Conservation (phyloP, 1,284 basidiomycete species). For the Irpex sp. region DNA sequence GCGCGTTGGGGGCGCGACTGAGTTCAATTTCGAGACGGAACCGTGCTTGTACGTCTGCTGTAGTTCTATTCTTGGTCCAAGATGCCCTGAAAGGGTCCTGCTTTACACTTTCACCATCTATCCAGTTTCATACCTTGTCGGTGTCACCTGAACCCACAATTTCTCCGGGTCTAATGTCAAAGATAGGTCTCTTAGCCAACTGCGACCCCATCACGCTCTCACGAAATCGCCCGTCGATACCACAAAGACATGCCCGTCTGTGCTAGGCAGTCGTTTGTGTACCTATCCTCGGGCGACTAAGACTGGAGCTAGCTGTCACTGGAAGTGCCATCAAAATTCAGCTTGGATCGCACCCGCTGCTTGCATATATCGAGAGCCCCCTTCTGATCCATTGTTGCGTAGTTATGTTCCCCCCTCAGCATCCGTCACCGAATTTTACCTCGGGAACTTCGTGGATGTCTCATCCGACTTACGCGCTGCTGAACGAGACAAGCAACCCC, state of each 20-base stretch:
- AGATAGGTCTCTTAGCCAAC: background rate
- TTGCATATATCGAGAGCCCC: background rate
- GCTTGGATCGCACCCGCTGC: background rate
- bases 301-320: background rate
- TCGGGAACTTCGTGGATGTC: too few species aligned
- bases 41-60: background rate
- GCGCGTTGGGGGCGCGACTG: conserved; percentile 25
- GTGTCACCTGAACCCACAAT: background rate
- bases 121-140: background rate
- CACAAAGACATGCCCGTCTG: too few species aligned
- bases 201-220: background rate
- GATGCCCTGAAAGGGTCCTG: background rate
- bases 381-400: background rate
- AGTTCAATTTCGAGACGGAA: conserved; percentile 3
- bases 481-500: background rate
- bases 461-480: background rate
- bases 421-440: background rate
- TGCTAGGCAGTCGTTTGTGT: too few species aligned
- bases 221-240: too few species aligned
- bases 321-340: background rate
- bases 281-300: background rate
- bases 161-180: background rate
- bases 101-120: background rate
- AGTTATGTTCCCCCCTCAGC: background rate
- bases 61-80: background rate